These are phyloP conservation scores for Yarrowia galli DNA, from an alignment of 1,139 yeast species.

Conservation along the genomic window DNA sequence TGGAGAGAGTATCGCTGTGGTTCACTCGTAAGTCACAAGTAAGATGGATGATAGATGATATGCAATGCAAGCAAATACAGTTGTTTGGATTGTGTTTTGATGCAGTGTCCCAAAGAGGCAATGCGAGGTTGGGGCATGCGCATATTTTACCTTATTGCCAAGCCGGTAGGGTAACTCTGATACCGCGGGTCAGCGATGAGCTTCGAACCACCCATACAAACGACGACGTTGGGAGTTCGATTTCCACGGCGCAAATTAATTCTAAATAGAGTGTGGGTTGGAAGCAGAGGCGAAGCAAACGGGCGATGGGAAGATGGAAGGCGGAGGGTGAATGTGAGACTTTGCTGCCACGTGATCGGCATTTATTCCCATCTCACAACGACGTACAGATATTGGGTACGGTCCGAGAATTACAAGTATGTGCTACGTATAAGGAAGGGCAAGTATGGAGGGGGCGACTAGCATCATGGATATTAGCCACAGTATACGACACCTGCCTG, in stretches of 20 bases:
- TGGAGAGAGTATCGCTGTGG: background rate
- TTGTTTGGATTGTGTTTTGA: constrained; percentile 31
- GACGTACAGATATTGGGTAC: background rate
- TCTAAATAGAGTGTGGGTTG: background rate
- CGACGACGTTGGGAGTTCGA: constrained; percentile 14
- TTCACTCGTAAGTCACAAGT: background rate
- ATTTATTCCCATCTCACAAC: constrained; percentile 6
- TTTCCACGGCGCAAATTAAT: background rate
- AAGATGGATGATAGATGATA: background rate
- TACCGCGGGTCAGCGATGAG: constrained; percentile 10
- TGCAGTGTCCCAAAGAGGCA: constrained; percentile 26
- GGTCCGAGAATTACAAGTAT: background rate
- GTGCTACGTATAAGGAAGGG: too few species aligned
- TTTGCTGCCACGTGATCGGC: constrained; percentile 18
- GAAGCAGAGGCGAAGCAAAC: background rate
- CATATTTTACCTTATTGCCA: background rate
- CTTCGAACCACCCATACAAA: too few species aligned
- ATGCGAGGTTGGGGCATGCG: constrained; percentile 14
- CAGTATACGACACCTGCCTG: too few species aligned
- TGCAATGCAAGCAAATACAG: constrained; percentile 23
- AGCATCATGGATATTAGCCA: too few species aligned
- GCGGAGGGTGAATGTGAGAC: background rate
- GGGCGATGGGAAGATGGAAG: background rate
- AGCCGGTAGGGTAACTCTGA: constrained; percentile 18
- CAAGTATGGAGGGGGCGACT: too few species aligned